Evolutionary conservation across 345 rosid species (phyloP).

Genomic region (Eucalyptus erythrocorys): DNA sequence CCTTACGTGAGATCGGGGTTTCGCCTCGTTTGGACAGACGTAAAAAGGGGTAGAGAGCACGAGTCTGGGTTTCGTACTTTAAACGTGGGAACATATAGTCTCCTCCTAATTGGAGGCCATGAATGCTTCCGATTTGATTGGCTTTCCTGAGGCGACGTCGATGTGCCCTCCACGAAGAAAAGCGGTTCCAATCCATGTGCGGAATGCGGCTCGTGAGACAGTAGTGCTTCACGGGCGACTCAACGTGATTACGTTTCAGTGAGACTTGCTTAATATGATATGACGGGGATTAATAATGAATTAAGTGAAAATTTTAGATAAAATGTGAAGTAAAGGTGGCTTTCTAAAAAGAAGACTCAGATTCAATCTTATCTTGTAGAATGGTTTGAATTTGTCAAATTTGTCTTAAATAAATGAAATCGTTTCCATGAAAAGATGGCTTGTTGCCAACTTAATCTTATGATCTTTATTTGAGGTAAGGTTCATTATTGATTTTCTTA

Average conservation of each 20-base stretch:
- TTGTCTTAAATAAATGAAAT: background rate
- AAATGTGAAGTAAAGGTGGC: fast-evolving
- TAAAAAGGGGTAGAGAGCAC: background rate
- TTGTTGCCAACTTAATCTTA: fast-evolving
- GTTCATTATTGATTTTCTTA: background rate
- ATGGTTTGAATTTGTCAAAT: fast-evolving
- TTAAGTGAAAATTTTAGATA: no score
- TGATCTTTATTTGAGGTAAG: fast-evolving
- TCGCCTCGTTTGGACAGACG: background rate
- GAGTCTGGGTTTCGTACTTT: background rate
- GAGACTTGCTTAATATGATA: no score
- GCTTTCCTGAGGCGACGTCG: background rate
- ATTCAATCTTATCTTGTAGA: no score
- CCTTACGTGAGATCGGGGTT: background rate
- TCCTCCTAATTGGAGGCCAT: background rate
- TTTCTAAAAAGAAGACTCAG: no score
- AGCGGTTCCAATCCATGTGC: background rate
- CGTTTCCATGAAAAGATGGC: background rate
- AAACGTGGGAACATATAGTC: background rate
- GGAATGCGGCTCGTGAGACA: no score
- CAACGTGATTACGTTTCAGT: fast-evolving
- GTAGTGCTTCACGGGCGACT: no score
- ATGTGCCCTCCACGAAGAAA: background rate
- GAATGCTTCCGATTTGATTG: background rate
- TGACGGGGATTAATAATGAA: fast-evolving